Evolutionary conservation across 768 basidiomycete genomes (phyloP).

Genomic region (Fibroporia radiculosa): DNA sequence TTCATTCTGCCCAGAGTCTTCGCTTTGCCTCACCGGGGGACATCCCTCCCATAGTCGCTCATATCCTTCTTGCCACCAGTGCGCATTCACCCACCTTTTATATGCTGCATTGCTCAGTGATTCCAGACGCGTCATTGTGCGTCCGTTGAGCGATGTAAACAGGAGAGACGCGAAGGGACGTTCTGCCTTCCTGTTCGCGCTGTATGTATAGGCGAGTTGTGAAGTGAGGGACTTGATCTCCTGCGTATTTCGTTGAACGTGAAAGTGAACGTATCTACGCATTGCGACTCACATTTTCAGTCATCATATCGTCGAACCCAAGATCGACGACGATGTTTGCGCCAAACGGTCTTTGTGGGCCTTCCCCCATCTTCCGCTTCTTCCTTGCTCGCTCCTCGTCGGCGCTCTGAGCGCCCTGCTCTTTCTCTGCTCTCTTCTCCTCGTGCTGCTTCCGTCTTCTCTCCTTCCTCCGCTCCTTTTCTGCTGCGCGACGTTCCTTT

Average conservation of each 20-base stretch:
- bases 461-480: conserved; percentile 70
- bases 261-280: not conserved
- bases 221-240: conserved; percentile 86
- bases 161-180: conserved; percentile 66
- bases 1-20: not conserved
- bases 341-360: conserved; percentile 25
- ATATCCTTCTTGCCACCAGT: conserved; percentile 80
- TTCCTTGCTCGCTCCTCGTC: conserved; percentile 24
- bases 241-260: too few species aligned
- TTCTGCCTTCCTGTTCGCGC: conserved; percentile 68
- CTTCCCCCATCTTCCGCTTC: conserved; percentile 26
- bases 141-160: conserved; percentile 75
- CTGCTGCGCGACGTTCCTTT: conserved; percentile 65
- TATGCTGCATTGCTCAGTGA: conserved; percentile 57
- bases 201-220: conserved; percentile 89
- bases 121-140: conserved; percentile 59
- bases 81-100: conserved; percentile 71
- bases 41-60: conserved; percentile 52
- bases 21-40: conserved; percentile 3
- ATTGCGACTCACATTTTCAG: conserved; percentile 66
- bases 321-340: conserved; percentile 79
- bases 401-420: conserved; percentile 41
- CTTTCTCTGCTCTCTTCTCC: conserved; percentile 58
- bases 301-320: conserved; percentile 91
- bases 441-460: conserved; percentile 58